Conservation (phyloP, 192 early-diverging fungal species). For the Oehlia diaphana region DNA sequence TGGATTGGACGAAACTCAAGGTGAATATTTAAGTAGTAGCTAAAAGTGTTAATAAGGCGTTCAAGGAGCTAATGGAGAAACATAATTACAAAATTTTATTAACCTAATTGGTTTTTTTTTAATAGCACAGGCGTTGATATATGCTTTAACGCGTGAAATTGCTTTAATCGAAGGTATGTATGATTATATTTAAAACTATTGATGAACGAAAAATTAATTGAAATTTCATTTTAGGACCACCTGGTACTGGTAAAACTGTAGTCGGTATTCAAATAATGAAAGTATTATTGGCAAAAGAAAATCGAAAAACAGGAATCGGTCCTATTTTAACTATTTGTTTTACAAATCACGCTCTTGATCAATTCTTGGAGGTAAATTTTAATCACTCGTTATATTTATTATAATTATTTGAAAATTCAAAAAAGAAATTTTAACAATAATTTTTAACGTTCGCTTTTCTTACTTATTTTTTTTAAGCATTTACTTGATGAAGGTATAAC, state of each 20-base stretch:
- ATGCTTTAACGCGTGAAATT: constrained; percentile 49
- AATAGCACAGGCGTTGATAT: constrained; percentile 41
- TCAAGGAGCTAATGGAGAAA: too few relatives aligned
- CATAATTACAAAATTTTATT: too few relatives aligned
- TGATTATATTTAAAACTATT: too few relatives aligned
- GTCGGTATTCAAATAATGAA: constrained; percentile 54
- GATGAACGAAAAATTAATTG: too few relatives aligned
- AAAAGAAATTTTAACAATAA: too few relatives aligned
- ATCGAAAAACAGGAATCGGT: constrained; percentile 34
- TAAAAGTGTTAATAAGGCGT: too few relatives aligned
- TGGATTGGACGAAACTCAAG: too few relatives aligned
- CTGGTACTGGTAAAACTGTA: constrained; percentile 54
- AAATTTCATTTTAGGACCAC: constrained; percentile 30
- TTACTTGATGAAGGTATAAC: not conserved
- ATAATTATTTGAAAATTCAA: too few relatives aligned
- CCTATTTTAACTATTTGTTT: constrained; percentile 55
- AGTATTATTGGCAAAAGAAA: constrained; percentile 34
- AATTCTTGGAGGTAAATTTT: constrained; percentile 48
- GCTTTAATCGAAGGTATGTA: constrained; percentile 49
- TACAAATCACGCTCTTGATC: constrained; percentile 65
- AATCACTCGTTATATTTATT: too few relatives aligned
- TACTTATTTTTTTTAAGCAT: not conserved
- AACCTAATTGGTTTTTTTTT: not conserved
- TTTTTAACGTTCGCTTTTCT: too few relatives aligned
- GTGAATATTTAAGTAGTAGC: too few relatives aligned